Percentiles rank a stretch among this genome's conserved stretches.
phyloP scores from a whole-genome alignment of 1,139 yeast species.

The Debaryomycetaceae sp. region DNA sequence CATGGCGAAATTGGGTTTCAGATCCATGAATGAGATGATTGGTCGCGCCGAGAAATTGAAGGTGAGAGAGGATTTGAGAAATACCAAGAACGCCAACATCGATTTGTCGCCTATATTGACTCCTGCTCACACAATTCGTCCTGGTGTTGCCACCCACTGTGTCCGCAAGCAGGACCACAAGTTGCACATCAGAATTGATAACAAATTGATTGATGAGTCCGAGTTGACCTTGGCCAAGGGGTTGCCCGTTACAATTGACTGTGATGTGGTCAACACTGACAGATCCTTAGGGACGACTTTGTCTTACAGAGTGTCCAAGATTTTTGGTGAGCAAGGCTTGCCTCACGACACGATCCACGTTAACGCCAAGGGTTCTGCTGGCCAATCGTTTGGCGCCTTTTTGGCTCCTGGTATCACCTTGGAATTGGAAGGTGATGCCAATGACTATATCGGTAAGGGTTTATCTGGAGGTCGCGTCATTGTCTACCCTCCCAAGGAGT shows the following conservation, averaged over 20 bases:
- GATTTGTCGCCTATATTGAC: slow-evolving; percentile 91
- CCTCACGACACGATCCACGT: slow-evolving; percentile 97
- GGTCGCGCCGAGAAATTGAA: slow-evolving; percentile 90
- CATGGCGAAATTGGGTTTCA: slow-evolving; percentile 93
- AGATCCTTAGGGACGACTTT: slow-evolving; percentile 94
- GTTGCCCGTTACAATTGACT: slow-evolving; percentile 88
- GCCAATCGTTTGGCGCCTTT: slow-evolving; percentile 98
- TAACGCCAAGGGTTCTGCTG: slow-evolving; percentile 88
- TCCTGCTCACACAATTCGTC: slow-evolving; percentile 94
- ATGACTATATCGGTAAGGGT: slow-evolving; percentile 97
- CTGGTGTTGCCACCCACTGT: slow-evolving; percentile 95
- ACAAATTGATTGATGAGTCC: slow-evolving; percentile 92
- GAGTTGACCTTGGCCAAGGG: slow-evolving; percentile 93
- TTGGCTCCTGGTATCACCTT: slow-evolving; percentile 94
- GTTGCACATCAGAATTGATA: slow-evolving; percentile 87
- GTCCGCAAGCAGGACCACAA: slow-evolving; percentile 93
- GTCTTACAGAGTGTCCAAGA: slow-evolving; percentile 89
- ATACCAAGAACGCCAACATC: slow-evolving; percentile 85
- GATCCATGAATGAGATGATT: slow-evolving; percentile 96
- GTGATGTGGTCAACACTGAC: slow-evolving; percentile 91
- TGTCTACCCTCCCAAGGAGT: slow-evolving; percentile 84
- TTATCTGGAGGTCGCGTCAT: slow-evolving; percentile 91
- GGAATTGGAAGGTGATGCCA: slow-evolving; percentile 95
- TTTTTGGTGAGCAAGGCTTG: slow-evolving; percentile 87
- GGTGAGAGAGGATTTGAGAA: slow-evolving; percentile 81